Evolutionary conservation across 1,284 basidiomycete genomes (phyloP).

Genomic region (Dichomitus squalens): DNA sequence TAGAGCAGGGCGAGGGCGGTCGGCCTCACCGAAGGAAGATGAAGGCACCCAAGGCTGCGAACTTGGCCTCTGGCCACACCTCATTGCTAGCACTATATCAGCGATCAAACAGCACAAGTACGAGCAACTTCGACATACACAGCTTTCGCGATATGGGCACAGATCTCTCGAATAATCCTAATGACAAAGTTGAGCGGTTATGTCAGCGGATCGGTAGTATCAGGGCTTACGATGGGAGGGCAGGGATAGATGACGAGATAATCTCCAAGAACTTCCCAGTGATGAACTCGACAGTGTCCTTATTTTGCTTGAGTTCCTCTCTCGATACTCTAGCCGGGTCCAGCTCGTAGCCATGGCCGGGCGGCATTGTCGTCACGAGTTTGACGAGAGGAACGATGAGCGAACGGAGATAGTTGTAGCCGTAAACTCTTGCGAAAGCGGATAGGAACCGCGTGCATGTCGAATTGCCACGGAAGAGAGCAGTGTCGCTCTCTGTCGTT

Average conservation of each 20-base stretch:
- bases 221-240: conserved; percentile 70
- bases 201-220: background rate
- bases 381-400: conserved; percentile 79
- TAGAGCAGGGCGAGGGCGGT: background rate
- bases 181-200: background rate
- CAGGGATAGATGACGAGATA: conserved; percentile 70
- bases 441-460: conserved; percentile 85
- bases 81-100: conserved; percentile 43
- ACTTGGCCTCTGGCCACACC: conserved; percentile 83
- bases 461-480: conserved; percentile 85
- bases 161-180: conserved; percentile 88
- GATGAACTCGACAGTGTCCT: conserved; percentile 72
- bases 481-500: conserved; percentile 69
- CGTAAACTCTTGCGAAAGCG: conserved; percentile 83
- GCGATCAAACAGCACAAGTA: background rate
- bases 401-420: conserved; percentile 84
- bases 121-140: conserved; percentile 59
- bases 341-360: conserved; percentile 78
- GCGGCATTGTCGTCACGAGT: conserved; percentile 71
- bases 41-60: conserved; percentile 88
- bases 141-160: conserved; percentile 78
- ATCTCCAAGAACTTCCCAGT: conserved; percentile 79
- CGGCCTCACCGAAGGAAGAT: conserved; percentile 76
- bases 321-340: conserved; percentile 68
- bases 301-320: conserved; percentile 71